Base-by-base conservation (phyloP, 768 basidiomycete genomes). In the Podaxis sp. region DNA sequence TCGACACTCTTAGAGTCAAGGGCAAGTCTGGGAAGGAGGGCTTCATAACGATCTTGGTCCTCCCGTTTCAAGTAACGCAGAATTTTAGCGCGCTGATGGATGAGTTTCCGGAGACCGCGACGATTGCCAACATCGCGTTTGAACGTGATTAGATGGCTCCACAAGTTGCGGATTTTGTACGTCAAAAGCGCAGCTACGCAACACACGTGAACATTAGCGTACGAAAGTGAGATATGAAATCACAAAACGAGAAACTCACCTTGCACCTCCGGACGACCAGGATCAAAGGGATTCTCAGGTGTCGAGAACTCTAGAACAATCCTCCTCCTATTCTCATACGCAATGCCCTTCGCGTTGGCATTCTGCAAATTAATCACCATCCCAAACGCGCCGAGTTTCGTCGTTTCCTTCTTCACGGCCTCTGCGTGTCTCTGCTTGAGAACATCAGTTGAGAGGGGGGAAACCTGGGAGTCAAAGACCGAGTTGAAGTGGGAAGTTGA, bases 261-360 rank as follows among this genome's bases (percentile, higher is more conserved):
- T 83, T 97, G 96, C 0, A 97, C 95, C 70, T 95, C 93, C 1
- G 92, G 82, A 46, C 90, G 80, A 46, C 95, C 96, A 0, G 95
- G 80, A 73, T 96, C 91, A 63, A 82, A 85, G 24, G 82, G 82
- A 66, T 84, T 88, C 56, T 80, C 80, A 0, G 83, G 80, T 6
- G 82, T 78, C 0, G 95, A 96, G 76, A 99, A 98, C 30, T 84
- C 87, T 13, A 76, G 76, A 30, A 97, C 80, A 64, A 95, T 89
- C 65, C 94, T 82, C 70, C 86, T 80, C 63, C 91, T 81, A 73
- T 97, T 98, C 76, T 95, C 93, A 69, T 83, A 92, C 56, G 91
- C 86, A 65, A 98, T 87, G n/a, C 93, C 94, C 33, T 76, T 79
- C 30, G 93, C 91, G 67, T 90, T 92, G 17, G 96, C 90, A 70